These are phyloP conservation scores for Stachybotrys chartarum DNA, from an alignment of 2,329 filamentous ascomycete species.

Conservation along the genomic window DNA sequence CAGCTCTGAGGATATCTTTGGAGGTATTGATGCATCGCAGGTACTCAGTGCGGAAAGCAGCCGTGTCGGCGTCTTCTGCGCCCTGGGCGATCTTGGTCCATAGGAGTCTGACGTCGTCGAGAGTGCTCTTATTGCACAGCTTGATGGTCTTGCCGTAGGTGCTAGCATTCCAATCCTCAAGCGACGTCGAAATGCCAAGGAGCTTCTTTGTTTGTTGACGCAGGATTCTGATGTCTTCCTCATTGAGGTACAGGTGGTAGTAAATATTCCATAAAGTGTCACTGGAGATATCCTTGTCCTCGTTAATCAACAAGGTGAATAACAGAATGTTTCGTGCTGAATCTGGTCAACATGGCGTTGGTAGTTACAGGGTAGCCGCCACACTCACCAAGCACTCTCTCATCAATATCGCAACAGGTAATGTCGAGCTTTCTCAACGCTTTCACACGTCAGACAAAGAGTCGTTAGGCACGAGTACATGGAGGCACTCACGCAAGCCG, in stretches of 20 bases:
- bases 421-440: conserved; percentile 39
- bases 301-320: conserved; percentile 42
- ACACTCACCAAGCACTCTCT: conserved; percentile 39
- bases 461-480: not conserved
- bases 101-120: conserved; percentile 29
- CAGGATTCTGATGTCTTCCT: conserved; percentile 27
- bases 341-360: conserved; percentile 2
- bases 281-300: conserved; percentile 13
- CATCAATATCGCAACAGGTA: conserved; percentile 48
- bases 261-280: conserved; percentile 45
- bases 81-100: conserved; percentile 23
- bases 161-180: conserved; percentile 35
- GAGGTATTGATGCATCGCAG: conserved; percentile 11
- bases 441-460: conserved; percentile 12
- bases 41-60: conserved; percentile 6
- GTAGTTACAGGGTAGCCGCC: not conserved
- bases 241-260: conserved; percentile 43
- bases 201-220: conserved; percentile 36
- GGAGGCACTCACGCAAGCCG: conserved; percentile 23
- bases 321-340: conserved; percentile 49
- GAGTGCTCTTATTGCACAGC: conserved; percentile 41
- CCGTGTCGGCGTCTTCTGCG: conserved; percentile 2
- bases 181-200: conserved; percentile 23
- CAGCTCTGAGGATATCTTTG: conserved; percentile 3
- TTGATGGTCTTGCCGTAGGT: conserved; percentile 35